Percentiles rank a stretch among this genome's conserved stretches.
phyloP scores from a whole-genome alignment of 169 alveolate genomes.

The Plasmodium ovale region DNA sequence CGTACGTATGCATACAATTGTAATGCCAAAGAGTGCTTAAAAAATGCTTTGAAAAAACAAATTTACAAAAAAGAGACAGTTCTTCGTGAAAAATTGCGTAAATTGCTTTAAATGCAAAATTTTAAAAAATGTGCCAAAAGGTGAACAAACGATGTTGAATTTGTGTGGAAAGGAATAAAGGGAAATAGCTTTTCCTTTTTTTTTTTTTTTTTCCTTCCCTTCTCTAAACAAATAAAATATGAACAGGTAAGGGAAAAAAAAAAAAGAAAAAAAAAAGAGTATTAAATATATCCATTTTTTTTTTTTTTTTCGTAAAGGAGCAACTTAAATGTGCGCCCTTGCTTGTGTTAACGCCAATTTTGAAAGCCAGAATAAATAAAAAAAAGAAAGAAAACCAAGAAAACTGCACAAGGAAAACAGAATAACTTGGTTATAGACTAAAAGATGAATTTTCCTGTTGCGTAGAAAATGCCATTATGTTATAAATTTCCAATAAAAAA shows the following conservation, averaged over 20 bases:
- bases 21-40: neutral
- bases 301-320: too few species aligned
- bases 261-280: too few species aligned
- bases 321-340: too few species aligned
- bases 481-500: conserved; percentile 76
- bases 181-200: neutral
- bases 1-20: neutral
- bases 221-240: too few species aligned
- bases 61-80: neutral
- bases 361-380: too few species aligned
- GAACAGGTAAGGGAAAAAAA: too few species aligned
- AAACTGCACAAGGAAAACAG: too few species aligned
- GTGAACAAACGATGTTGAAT: neutral
- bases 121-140: neutral
- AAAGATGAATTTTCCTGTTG: too few species aligned
- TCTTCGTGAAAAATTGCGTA: neutral
- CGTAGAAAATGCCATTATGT: neutral
- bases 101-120: neutral
- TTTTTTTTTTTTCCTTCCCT: neutral
- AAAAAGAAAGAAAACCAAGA: neutral
- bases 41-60: neutral
- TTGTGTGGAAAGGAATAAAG: neutral
- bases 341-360: too few species aligned
- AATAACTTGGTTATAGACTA: too few species aligned
- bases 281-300: too few species aligned